Evolutionary conservation across 192 early-diverging fungal genomes (phyloP), one percentile per base, ranked within the genome.

Genomic region (Backusella macrospora): DNA sequence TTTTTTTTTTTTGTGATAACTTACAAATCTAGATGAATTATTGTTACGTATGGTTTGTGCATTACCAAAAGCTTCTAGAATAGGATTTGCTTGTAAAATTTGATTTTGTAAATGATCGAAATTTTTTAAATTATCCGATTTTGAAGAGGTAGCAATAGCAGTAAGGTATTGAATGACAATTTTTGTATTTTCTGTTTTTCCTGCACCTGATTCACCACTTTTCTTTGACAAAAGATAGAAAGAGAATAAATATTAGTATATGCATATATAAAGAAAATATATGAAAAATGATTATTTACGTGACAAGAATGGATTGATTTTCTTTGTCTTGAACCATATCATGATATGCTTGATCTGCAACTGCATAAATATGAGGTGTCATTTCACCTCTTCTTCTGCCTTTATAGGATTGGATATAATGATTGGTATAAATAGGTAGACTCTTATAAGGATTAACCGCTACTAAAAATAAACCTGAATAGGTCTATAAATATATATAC

Each of bases 171-270:
- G 97, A 73, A 99, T 98, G 43, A 98, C 96, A 69, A 96, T 98
- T 74, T 99, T 99, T 15, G 97, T 99, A 84, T 99, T 99, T 86
- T 99, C 98, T 15, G 98, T 99, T 83, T 99, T 99, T 66, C 98
- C 98, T 6, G 97, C 97, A 59, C 98, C 98, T 37, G 96, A 98
- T 86, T 99, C 98, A 69, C 98, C 98, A 46, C 92, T 94, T 68
- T 69, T 62, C 4, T 34, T 29, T 49, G 8, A 39, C 6, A 34
- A 71, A 39, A 59, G 9, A 44, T 10, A 47, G 18, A 21, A 45
- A 52, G n/a, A 52, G 21, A 48, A 23, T 52, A 52, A 8, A 21
- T 52, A 26, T 59, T 8, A 18, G 10, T 18, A 23, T 18, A 52
- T n/a, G 29, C 26, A 73, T 3, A 47, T 16, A 43, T 1, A 72